phyloP scores from a whole-genome alignment of 2,329 filamentous ascomycete genomes.

The Colletotrichum camelliae region DNA sequence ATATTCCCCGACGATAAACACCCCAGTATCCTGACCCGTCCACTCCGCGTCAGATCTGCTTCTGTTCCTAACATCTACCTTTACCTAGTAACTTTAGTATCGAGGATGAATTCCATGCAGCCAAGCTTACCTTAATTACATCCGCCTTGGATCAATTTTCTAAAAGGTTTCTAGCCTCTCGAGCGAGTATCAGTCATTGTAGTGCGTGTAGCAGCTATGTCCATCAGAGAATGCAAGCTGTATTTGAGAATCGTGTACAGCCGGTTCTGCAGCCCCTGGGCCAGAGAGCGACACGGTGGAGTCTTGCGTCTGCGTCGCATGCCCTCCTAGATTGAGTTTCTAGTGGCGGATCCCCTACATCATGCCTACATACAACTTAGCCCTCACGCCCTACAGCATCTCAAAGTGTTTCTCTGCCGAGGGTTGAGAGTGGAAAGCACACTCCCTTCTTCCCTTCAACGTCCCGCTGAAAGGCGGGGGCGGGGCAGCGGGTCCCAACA shows the following conservation, averaged over 20 bases:
- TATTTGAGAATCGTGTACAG: neutral
- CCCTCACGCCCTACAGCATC: neutral
- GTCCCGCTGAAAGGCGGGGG: neutral
- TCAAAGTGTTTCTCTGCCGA: neutral
- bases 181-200: neutral
- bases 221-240: neutral
- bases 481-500: neutral
- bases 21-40: neutral
- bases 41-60: neutral
- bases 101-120: neutral
- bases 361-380: neutral
- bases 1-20: slow-evolving; percentile 6
- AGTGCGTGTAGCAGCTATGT: neutral
- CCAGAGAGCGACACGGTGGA: neutral
- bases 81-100: neutral
- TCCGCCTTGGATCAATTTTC: neutral
- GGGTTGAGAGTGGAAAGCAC: neutral
- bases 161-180: neutral
- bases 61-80: neutral
- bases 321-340: neutral
- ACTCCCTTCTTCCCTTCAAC: neutral
- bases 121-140: neutral
- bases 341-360: neutral
- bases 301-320: neutral
- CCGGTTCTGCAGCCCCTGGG: neutral